Percentiles rank a stretch among this genome's conserved stretches.
phyloP scores from a whole-genome alignment of 2,329 filamentous ascomycete species.

The Sclerotinia borealis region DNA sequence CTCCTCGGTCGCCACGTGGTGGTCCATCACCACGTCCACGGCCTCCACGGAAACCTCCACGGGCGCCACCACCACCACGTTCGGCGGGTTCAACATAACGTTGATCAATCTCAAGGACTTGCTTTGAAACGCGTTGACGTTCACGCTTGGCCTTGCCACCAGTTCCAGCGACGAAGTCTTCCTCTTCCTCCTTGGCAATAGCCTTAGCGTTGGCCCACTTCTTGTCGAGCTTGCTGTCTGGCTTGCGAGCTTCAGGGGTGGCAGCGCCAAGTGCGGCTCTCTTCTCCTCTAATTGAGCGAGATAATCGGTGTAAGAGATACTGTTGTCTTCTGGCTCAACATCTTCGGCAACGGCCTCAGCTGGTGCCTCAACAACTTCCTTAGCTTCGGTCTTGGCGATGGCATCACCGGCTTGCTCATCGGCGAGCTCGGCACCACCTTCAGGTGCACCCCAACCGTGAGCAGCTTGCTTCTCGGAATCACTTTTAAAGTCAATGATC shows the following conservation, averaged over 20 bases:
- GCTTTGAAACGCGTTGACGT: conserved; percentile 89
- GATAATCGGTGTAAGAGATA: conserved; percentile 86
- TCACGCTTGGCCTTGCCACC: conserved; percentile 76
- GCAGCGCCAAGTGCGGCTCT: conserved; percentile 63
- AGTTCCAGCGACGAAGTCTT: conserved; percentile 70
- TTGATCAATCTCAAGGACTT: conserved; percentile 81
- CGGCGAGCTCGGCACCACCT: conserved; percentile 77
- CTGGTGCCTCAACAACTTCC: conserved; percentile 48
- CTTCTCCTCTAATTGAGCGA: conserved; percentile 70
- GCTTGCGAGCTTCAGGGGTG: conserved; percentile 68
- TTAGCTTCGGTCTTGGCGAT: conserved; percentile 83
- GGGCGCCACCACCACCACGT: conserved; percentile 46
- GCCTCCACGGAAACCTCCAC: conserved; percentile 47
- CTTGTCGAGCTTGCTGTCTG: conserved; percentile 83
- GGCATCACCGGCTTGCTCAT: conserved; percentile 85
- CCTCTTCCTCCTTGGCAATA: conserved; percentile 55
- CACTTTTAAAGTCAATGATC: conserved; percentile 40
- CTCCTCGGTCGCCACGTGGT: conserved; percentile 38
- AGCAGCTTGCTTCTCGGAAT: conserved; percentile 79
- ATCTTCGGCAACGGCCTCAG: conserved; percentile 35
- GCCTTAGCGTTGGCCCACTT: conserved; percentile 86
- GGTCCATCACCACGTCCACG: conserved; percentile 45
- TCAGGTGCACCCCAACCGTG: conserved; percentile 84
- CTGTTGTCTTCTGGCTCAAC: conserved; percentile 64
- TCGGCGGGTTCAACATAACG: conserved; percentile 68